phyloP scores from a whole-genome alignment of 2,329 filamentous ascomycete species.

The Coniochaeta pulveracea region DNA sequence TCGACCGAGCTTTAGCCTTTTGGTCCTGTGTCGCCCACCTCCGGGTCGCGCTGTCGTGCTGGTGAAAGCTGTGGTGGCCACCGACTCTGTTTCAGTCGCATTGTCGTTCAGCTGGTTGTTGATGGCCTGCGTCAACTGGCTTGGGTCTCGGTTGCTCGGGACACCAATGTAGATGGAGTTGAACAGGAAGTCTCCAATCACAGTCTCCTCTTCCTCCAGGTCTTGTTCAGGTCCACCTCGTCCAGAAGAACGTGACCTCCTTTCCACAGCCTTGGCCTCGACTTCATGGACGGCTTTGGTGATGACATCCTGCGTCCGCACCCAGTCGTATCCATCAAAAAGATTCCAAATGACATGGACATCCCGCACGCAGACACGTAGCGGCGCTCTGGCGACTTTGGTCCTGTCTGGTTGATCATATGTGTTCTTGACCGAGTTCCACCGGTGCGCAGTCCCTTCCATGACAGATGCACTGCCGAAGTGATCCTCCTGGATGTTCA shows the following conservation, averaged over 20 bases:
- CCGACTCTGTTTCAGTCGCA: constrained; percentile 79
- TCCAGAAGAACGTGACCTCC: constrained; percentile 46
- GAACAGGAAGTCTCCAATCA: constrained; percentile 91
- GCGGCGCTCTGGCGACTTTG: constrained; percentile 54
- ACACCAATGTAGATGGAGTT: constrained; percentile 98
- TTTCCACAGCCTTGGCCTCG: constrained; percentile 70
- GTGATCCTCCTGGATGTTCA: constrained; percentile 68
- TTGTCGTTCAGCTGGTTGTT: constrained; percentile 82
- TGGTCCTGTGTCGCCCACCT: constrained; percentile 27
- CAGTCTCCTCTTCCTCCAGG: constrained; percentile 69
- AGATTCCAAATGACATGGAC: constrained; percentile 96
- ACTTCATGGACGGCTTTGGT: constrained; percentile 81
- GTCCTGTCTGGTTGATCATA: constrained; percentile 56
- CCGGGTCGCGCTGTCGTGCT: constrained; percentile 38
- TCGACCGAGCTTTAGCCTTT: constrained; percentile 63
- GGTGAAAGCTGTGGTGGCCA: constrained; percentile 64
- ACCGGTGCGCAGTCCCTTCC: constrained; percentile 60
- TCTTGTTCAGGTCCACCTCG: constrained; percentile 45
- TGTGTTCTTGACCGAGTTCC: constrained; percentile 67
- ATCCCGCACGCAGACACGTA: constrained; percentile 71
- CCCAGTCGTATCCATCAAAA: constrained; percentile 97
- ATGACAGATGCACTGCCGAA: constrained; percentile 53
- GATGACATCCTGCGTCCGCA: constrained; percentile 74
- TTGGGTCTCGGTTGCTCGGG: constrained; percentile 73
- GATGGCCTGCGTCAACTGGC: constrained; percentile 71